Percentiles rank a stretch among this genome's conserved stretches.
These are phyloP conservation scores for Elaeis oleifera DNA, from an alignment of 202 grass and related monocot species.

Conservation along the genomic window DNA sequence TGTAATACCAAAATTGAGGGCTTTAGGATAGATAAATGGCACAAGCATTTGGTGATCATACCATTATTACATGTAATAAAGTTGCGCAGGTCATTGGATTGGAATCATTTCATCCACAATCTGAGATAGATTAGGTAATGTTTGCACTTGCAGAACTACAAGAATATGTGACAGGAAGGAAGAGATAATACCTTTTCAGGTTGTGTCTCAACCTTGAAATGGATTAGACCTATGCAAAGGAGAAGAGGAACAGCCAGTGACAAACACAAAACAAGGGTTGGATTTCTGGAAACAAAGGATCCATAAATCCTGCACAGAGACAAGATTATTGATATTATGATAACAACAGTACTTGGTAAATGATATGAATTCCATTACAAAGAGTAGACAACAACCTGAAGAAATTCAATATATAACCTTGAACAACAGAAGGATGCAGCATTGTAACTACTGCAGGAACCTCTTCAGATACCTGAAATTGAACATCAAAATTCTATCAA, in stretches of 20 bases:
- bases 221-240: constrained; percentile 71
- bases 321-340: constrained; percentile 8
- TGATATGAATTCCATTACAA: constrained; percentile 23
- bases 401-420: constrained; percentile 74
- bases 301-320: constrained; percentile 70
- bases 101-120: too few species aligned
- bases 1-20: too few species aligned
- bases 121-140: too few species aligned
- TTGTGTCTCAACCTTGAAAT: constrained; percentile 84
- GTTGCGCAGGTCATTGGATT: too few species aligned
- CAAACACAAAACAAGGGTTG: constrained; percentile 63
- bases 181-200: constrained; percentile 63
- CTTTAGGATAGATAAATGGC: too few species aligned
- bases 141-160: not conserved
- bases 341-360: constrained; percentile 25
- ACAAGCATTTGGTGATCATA: too few species aligned
- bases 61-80: too few species aligned
- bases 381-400: constrained; percentile 54
- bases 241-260: constrained; percentile 78
- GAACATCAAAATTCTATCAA: constrained; percentile 5
- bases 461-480: constrained; percentile 35
- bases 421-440: constrained; percentile 55
- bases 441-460: constrained; percentile 27
- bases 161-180: constrained; percentile 4
- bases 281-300: constrained; percentile 60